phyloP scores from a whole-genome alignment of 2,329 filamentous ascomycete genomes.

The Clarireedia monteithiana region DNA sequence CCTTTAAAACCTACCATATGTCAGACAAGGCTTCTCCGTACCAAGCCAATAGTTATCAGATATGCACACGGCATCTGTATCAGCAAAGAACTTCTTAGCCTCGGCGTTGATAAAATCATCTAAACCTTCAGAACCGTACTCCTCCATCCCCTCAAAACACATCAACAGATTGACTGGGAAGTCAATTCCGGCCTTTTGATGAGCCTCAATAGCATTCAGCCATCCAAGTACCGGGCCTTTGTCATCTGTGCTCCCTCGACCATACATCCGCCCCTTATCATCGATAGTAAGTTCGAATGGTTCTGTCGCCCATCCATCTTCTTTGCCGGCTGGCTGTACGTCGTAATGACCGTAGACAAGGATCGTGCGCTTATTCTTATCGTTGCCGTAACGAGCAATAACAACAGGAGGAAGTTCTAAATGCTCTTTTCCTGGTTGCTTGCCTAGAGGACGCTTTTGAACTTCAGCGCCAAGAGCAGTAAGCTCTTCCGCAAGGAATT shows the following conservation, averaged over 20 bases:
- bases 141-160: slow-evolving; percentile 99
- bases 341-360: slow-evolving; percentile 98
- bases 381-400: slow-evolving; percentile 83
- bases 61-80: slow-evolving; percentile 94
- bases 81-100: slow-evolving; percentile 90
- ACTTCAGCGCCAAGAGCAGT: slow-evolving; percentile 77
- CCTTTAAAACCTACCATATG: slow-evolving; percentile 50
- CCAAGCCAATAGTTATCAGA: slow-evolving; percentile 99
- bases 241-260: slow-evolving; percentile 91
- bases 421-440: slow-evolving; percentile 84
- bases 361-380: slow-evolving; percentile 89
- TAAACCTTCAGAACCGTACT: slow-evolving; percentile 93
- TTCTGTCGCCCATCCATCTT: slow-evolving; percentile 92
- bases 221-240: slow-evolving; percentile 96
- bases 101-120: slow-evolving; percentile 91
- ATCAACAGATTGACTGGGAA: slow-evolving; percentile 97
- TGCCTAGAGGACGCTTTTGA: slow-evolving; percentile 78
- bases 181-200: slow-evolving; percentile 88
- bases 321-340: slow-evolving; percentile 88
- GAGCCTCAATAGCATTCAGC: slow-evolving; percentile 96
- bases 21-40: slow-evolving; percentile 96
- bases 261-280: slow-evolving; percentile 90
- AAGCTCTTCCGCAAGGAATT: slow-evolving; percentile 81
- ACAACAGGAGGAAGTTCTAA: slow-evolving; percentile 90
- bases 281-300: slow-evolving; percentile 85